Evolutionary conservation across 2,329 filamentous ascomycete genomes (phyloP).

Genomic region (Torrubiellomyces zombiae): DNA sequence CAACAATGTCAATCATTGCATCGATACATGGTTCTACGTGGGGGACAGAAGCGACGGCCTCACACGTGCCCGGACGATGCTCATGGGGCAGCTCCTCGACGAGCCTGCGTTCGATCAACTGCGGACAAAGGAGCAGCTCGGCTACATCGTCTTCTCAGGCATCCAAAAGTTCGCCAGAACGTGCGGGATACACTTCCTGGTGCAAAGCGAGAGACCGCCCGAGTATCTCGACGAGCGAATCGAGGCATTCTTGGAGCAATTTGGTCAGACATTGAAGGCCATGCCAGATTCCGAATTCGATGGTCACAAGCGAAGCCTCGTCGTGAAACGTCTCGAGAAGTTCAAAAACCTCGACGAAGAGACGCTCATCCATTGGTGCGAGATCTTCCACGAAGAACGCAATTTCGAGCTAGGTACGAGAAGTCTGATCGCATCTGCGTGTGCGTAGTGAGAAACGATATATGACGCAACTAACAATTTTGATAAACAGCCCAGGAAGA

Average conservation of each 20-base stretch:
- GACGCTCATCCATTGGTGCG: slow-evolving; percentile 64
- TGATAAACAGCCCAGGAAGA: slow-evolving; percentile 48
- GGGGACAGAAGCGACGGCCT: slow-evolving; percentile 52
- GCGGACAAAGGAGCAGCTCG: slow-evolving; percentile 90
- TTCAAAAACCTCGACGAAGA: slow-evolving; percentile 84
- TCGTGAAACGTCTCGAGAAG: slow-evolving; percentile 78
- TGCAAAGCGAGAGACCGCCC: slow-evolving; percentile 80
- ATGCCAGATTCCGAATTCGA: slow-evolving; percentile 82
- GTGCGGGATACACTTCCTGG: slow-evolving; percentile 73
- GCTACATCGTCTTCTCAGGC: slow-evolving; percentile 88
- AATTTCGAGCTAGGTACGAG: slow-evolving; percentile 71
- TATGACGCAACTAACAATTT: slow-evolving; percentile 1
- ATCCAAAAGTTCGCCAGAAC: slow-evolving; percentile 56
- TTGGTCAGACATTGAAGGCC: slow-evolving; percentile 46
- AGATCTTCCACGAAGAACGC: slow-evolving; percentile 73
- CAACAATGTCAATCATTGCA: slow-evolving; percentile 76
- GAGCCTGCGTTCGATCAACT: slow-evolving; percentile 92
- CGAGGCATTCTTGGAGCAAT: slow-evolving; percentile 61
- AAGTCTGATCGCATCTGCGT: no score
- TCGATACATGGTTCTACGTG: slow-evolving; percentile 61
- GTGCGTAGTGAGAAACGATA: no score
- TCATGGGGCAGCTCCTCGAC: slow-evolving; percentile 79
- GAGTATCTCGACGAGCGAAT: slow-evolving; percentile 77
- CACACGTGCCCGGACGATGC: slow-evolving; percentile 57
- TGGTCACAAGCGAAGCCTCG: slow-evolving; percentile 73